These are phyloP conservation scores for Alternaria postmessia DNA, from an alignment of 2,329 filamentous ascomycete species.

Conservation along the genomic window DNA sequence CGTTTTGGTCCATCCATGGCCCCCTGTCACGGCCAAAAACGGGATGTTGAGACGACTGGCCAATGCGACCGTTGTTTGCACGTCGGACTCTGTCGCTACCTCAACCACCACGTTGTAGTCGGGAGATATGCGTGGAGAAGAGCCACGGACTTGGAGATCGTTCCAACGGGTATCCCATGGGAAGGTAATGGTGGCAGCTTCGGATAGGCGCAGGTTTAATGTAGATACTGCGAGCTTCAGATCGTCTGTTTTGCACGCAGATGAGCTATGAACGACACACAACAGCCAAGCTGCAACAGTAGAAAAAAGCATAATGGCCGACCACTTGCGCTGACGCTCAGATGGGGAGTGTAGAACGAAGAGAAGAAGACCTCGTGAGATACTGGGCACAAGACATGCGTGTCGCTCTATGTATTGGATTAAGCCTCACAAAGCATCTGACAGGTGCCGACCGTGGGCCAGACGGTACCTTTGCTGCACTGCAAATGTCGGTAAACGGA, in stretches of 20 bases:
- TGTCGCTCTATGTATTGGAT: not conserved
- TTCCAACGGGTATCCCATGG: conserved; percentile 25
- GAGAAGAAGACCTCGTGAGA: not conserved
- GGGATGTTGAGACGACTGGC: conserved; percentile 38
- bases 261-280: not conserved
- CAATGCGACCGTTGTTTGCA: conserved; percentile 17
- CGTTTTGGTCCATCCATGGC: conserved; percentile 45
- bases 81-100: conserved; percentile 27
- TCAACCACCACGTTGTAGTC: conserved; percentile 27
- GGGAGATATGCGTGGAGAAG: conserved; percentile 27
- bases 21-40: conserved; percentile 47
- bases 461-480: not conserved
- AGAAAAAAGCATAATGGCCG: conserved; percentile 1
- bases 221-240: not conserved
- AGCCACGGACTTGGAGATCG: conserved; percentile 21
- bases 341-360: not conserved
- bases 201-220: conserved; percentile 14
- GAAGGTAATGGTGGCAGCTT: conserved; percentile 21
- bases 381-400: not conserved
- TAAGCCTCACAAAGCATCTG: not conserved
- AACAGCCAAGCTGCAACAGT: conserved; percentile 3
- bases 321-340: not conserved
- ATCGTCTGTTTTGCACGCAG: not conserved
- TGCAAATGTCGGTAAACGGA: not conserved
- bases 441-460: not conserved